These are phyloP conservation scores for Parmales sp. DNA, from an alignment of 108 stramenopile species.

Conservation along the genomic window DNA sequence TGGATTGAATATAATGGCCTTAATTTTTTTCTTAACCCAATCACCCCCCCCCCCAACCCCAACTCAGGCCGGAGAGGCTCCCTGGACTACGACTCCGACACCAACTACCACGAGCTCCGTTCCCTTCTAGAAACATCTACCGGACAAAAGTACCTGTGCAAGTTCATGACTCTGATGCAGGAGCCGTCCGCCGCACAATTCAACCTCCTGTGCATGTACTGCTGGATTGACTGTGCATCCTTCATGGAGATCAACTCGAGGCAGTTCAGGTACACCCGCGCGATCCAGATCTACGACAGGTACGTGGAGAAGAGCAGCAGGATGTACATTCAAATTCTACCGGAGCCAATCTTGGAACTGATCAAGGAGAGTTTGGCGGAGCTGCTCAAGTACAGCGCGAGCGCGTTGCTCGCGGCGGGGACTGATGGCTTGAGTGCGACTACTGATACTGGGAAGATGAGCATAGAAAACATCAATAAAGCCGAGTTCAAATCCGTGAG, in stretches of 20 bases:
- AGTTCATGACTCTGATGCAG: background rate
- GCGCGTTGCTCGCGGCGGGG: too few species aligned
- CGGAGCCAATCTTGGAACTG: background rate
- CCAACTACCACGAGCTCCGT: background rate
- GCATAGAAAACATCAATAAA: background rate
- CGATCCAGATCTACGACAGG: background rate
- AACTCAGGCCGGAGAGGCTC: background rate
- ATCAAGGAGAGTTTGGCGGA: background rate
- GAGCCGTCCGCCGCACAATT: too few species aligned
- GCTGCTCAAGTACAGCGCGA: background rate
- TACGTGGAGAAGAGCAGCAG: background rate
- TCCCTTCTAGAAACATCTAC: background rate
- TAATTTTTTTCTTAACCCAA: background rate
- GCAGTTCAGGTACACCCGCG: background rate
- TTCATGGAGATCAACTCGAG: background rate
- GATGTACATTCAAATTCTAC: background rate
- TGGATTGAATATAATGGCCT: background rate
- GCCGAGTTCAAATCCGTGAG: background rate
- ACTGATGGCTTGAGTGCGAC: too few species aligned
- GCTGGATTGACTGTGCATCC: background rate
- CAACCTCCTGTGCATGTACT: constrained; percentile 6
- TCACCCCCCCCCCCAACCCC: background rate
- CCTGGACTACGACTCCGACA: constrained; percentile 3
- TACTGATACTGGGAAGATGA: background rate
- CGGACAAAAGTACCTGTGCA: background rate